Evolutionary conservation across 169 alveolate genomes (phyloP).

Genomic region (Cryptosporidium sp.): DNA sequence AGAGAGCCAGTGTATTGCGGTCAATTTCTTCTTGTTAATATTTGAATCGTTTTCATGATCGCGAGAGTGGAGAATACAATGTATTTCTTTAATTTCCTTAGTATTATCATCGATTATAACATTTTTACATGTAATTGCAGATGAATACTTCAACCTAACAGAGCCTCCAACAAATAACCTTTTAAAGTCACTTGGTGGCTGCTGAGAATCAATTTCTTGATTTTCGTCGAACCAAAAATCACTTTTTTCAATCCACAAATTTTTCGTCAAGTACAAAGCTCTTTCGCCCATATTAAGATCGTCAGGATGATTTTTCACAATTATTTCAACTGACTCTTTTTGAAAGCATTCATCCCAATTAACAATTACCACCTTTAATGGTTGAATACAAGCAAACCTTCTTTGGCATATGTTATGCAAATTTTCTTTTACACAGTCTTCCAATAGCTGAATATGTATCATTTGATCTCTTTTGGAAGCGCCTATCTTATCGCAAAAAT

Average conservation of each 20-base stretch:
- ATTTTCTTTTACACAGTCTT: constrained; percentile 92
- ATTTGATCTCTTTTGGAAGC: constrained; percentile 95
- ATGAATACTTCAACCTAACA: constrained; percentile 51
- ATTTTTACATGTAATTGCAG: constrained; percentile 41
- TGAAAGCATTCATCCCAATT: constrained; percentile 76
- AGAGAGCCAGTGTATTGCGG: constrained; percentile 72
- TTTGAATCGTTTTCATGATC: background rate
- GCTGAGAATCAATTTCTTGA: constrained; percentile 12
- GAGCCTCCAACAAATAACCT: constrained; percentile 54
- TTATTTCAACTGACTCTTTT: constrained; percentile 78
- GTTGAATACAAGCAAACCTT: constrained; percentile 89
- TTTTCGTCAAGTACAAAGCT: constrained; percentile 1
- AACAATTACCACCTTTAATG: constrained; percentile 84
- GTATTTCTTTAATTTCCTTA: constrained; percentile 22
- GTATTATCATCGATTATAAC: background rate
- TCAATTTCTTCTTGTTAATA: constrained; percentile 2
- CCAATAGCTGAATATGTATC: constrained; percentile 92
- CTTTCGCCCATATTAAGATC: constrained; percentile 65
- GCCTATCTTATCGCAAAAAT: constrained; percentile 93
- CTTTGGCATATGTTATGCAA: constrained; percentile 87
- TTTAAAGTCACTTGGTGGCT: constrained; percentile 54
- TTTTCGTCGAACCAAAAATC: constrained; percentile 55
- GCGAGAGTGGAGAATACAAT: background rate
- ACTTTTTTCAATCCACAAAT: constrained; percentile 72
- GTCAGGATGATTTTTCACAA: constrained; percentile 76